Evolutionary conservation across 805 yeast genomes (phyloP).

Genomic region (Lipomyces yamadae): DNA sequence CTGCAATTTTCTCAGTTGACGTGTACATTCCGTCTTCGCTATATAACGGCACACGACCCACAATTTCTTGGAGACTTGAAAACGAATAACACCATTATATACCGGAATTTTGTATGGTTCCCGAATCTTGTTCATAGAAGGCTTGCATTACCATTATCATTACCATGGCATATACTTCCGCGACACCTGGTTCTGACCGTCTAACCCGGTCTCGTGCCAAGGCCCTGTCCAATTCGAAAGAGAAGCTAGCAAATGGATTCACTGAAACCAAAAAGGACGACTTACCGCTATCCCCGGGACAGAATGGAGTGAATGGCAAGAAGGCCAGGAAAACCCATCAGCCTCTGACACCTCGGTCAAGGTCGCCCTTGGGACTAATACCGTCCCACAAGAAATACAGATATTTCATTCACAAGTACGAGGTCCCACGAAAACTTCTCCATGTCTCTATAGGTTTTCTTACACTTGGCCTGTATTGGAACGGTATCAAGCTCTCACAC

Average conservation of each 20-base stretch:
- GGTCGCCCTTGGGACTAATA: constrained; percentile 40
- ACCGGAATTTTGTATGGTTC: background rate
- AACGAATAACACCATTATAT: background rate
- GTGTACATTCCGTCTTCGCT: background rate
- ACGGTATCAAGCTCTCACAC: constrained; percentile 59
- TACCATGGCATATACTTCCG: constrained; percentile 1
- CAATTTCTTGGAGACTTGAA: background rate
- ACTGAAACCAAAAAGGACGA: background rate
- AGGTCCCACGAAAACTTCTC: constrained; percentile 82
- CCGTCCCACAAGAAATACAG: constrained; percentile 38
- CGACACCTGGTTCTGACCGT: background rate
- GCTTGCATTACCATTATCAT: background rate
- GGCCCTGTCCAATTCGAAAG: background rate
- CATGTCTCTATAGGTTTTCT: constrained; percentile 89
- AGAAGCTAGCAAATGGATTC: background rate
- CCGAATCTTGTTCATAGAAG: background rate
- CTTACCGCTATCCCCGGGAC: background rate
- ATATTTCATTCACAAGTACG: constrained; percentile 71
- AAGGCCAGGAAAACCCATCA: background rate
- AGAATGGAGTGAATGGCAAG: background rate
- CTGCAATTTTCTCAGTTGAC: background rate
- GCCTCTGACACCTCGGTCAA: constrained; percentile 38
- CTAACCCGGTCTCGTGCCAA: constrained; percentile 5
- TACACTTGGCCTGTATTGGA: constrained; percentile 72
- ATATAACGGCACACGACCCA: background rate